Evolutionary conservation across 768 basidiomycete species (phyloP), one percentile per base, ranked within the genome.

Genomic region (Asterophora parasitica): DNA sequence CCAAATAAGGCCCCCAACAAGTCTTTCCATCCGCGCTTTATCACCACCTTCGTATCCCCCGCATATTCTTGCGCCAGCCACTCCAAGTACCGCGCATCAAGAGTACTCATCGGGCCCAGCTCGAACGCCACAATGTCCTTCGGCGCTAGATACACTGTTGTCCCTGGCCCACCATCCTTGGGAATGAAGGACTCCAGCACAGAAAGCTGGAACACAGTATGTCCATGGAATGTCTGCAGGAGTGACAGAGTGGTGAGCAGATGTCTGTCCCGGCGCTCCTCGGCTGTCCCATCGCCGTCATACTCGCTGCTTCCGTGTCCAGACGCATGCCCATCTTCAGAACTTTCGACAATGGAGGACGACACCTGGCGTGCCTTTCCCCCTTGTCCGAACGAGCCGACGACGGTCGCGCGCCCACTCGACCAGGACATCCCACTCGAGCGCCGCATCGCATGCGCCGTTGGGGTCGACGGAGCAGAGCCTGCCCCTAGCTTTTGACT

Each of bases 21-120:
- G 60, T 79, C 78, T 52, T 61, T 72, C 78, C 78, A 80, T 1
- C 75, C 67, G n/a, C 74, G 54, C 58, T 62, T 73, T 4, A 80
- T 61, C 13, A 72, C 58, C 4, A 78, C 60, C 37, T 56, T 60
- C 15, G 61, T 61, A 9, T 75, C 73, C 2, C 71, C 71, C 3
- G 74, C 80, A 49, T 86, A 86, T 63, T 87, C 84, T 42, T 74
- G 73, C 1, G 73, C 78, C 13, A 92, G 68, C 86, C 87, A 91
- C 60, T 88, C 86, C 28, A 90, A 66, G 60, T 90, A 91, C 35
- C 70, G 72, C n/a, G 75, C 82, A 52, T 92, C 89, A 39, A 82
- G 59, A 4, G 71, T 66, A 58, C 88, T 92, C 49, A 88, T 65
- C 6, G 88, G 82, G 1, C 87, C 83, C 0, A 92, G 74, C 60